Percentiles rank a stretch among this genome's conserved stretches.
Evolutionary conservation across 768 basidiomycete genomes (phyloP).

Genomic region (Leccinum rimulosum): DNA sequence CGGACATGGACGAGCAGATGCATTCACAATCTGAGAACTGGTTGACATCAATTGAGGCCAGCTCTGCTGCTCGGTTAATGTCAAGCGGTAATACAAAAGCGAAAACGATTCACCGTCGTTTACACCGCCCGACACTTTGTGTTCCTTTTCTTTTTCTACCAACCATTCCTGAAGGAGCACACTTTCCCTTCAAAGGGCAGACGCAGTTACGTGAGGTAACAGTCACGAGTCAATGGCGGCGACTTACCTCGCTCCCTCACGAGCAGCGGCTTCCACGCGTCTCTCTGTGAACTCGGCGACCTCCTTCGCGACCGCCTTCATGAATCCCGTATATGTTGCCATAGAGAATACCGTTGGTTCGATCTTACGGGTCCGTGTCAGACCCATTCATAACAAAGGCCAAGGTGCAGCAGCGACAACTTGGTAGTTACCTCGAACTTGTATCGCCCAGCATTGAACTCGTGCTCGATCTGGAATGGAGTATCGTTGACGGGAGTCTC

Average conservation of each 20-base stretch:
- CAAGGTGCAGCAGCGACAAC: neutral
- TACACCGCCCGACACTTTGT: neutral
- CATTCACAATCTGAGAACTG: constrained; percentile 4
- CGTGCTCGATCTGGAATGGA: constrained; percentile 41
- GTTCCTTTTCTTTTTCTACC: constrained; percentile 20
- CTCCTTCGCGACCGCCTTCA: constrained; percentile 41
- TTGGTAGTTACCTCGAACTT: constrained; percentile 41
- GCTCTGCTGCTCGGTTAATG: neutral
- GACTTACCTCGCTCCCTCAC: constrained; percentile 41
- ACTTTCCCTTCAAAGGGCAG: constrained; percentile 35
- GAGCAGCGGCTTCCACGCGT: constrained; percentile 36
- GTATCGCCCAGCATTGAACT: constrained; percentile 54
- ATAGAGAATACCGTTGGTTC: constrained; percentile 54
- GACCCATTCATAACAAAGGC: neutral
- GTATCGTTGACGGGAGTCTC: neutral
- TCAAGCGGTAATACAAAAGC: neutral
- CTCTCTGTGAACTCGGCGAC: constrained; percentile 39
- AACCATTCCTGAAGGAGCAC: constrained; percentile 46
- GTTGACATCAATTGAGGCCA: neutral
- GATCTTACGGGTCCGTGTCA: constrained; percentile 33
- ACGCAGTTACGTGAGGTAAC: neutral
- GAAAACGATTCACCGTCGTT: constrained; percentile 6
- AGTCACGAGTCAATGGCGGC: neutral
- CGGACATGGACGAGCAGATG: constrained; percentile 39
- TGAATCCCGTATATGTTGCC: constrained; percentile 44